Conservation (phyloP, 345 rosid species). For the Camelina hispida region DNA sequence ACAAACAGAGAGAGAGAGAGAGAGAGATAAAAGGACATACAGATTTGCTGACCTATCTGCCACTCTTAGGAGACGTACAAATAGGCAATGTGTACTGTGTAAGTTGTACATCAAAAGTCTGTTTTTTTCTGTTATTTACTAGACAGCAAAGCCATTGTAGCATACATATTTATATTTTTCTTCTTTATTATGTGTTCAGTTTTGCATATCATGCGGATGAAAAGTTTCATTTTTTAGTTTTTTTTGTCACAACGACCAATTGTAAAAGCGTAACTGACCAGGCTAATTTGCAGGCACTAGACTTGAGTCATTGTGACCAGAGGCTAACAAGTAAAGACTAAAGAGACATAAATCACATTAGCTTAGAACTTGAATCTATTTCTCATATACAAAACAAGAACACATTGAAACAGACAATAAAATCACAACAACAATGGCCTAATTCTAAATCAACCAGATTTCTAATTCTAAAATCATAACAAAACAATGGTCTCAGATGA, state of each 20-base stretch:
- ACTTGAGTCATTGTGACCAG: neutral
- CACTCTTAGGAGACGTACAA: constrained; percentile 27
- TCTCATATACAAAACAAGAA: constrained; percentile 28
- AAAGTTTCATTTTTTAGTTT: too few relatives aligned
- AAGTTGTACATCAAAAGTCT: constrained; percentile 24
- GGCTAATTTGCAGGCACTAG: neutral
- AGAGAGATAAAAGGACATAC: constrained; percentile 25
- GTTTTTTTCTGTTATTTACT: neutral
- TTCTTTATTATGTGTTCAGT: too few relatives aligned
- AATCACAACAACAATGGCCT: constrained; percentile 16
- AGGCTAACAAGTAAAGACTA: neutral
- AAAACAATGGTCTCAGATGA: constrained; percentile 4
- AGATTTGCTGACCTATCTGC: constrained; percentile 41
- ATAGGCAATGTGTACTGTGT: constrained; percentile 13
- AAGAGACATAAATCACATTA: neutral
- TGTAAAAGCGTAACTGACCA: too few relatives aligned
- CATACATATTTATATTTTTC: too few relatives aligned
- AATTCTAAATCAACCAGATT: neutral
- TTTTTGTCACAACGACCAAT: too few relatives aligned
- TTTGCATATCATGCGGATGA: too few relatives aligned
- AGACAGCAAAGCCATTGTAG: too few relatives aligned
- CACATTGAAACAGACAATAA: neutral
- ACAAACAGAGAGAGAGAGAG: constrained; percentile 6
- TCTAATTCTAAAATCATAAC: neutral
- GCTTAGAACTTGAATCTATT: neutral